Conservation (phyloP, 768 basidiomycete species). For the Tricholoma sp. region DNA sequence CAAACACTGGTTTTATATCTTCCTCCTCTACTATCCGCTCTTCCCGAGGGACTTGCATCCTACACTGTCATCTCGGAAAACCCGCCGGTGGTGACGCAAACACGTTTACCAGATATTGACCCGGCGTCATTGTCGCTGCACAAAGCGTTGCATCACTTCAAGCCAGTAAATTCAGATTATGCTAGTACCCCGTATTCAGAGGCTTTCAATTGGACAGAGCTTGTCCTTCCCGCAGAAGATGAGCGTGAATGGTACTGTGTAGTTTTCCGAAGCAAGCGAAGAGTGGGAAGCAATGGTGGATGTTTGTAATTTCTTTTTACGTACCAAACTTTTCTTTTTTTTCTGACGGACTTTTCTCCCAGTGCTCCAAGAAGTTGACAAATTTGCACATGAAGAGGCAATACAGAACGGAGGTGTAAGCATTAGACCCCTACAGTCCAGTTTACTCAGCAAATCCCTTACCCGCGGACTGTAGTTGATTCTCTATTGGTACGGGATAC, state of each 20-base stretch:
- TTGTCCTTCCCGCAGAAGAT: conserved; percentile 60
- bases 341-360: conserved; percentile 4
- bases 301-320: conserved; percentile 35
- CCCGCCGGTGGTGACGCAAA: conserved; percentile 56
- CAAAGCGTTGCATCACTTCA: conserved; percentile 76
- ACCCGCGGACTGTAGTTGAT: conserved; percentile 48
- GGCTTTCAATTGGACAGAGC: conserved; percentile 86
- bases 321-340: background rate
- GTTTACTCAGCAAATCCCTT: background rate
- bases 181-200: conserved; percentile 57
- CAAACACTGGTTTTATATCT: conserved; percentile 64
- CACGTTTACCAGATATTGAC: conserved; percentile 82
- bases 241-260: conserved; percentile 92
- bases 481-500: conserved; percentile 93
- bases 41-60: conserved; percentile 42
- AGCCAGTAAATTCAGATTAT: conserved; percentile 54
- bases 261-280: conserved; percentile 78
- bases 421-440: conserved; percentile 8
- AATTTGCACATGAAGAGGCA: conserved; percentile 88
- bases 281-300: conserved; percentile 60
- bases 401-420: conserved; percentile 79
- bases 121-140: conserved; percentile 80
- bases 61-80: conserved; percentile 23
- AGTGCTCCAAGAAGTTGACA: conserved; percentile 87
- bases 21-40: conserved; percentile 77